A percentile compares a stretch with the other conserved stretches of the same genome.
Conservation (phyloP, 257 asterid genomes). For the Ophiorrhiza pumila region DNA sequence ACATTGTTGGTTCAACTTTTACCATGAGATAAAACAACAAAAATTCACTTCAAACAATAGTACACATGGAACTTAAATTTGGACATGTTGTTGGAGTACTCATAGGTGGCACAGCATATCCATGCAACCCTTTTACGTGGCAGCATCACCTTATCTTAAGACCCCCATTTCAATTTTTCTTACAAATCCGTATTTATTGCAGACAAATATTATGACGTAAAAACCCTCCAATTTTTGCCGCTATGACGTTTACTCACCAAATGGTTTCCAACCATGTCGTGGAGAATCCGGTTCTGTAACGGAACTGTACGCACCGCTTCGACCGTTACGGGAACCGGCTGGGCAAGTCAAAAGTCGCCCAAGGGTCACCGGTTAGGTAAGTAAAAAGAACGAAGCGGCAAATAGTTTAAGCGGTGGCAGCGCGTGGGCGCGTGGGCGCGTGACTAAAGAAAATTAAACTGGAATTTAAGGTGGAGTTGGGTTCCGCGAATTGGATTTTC, state of each 20-base stretch:
- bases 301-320: background rate
- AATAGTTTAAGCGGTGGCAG: conserved; percentile 21
- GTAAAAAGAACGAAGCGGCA: background rate
- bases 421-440: conserved; percentile 19
- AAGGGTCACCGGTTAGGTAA: conserved; percentile 4
- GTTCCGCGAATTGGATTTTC: conserved; percentile 31
- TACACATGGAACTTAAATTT: background rate
- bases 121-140: conserved; percentile 8
- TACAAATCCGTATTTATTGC: background rate
- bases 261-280: background rate
- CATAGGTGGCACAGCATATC: background rate
- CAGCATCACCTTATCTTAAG: background rate
- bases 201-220: background rate
- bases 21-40: background rate
- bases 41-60: conserved; percentile 10
- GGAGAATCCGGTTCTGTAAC: background rate
- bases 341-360: conserved; percentile 10
- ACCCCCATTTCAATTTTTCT: background rate
- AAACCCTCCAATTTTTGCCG: background rate
- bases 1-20: conserved; percentile 11
- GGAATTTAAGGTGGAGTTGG: conserved; percentile 28
- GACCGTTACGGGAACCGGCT: conserved; percentile 12
- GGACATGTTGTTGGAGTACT: no score
- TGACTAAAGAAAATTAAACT: conserved; percentile 25
- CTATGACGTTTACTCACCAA: background rate